Conservation (phyloP, 345 rosid genomes). For the Acer yangbiense region DNA sequence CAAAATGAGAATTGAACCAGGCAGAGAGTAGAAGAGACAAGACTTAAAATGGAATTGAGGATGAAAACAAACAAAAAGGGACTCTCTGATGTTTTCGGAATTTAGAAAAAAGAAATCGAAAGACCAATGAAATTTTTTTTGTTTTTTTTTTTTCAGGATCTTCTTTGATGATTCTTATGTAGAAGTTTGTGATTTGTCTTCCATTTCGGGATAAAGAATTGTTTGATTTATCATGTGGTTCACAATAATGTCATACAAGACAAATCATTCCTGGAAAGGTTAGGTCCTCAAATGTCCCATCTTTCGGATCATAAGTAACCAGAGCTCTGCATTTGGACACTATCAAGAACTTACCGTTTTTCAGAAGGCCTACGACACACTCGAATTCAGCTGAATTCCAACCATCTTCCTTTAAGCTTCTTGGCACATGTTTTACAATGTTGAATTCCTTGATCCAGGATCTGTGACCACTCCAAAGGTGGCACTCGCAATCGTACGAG, state of each 20-base stretch:
- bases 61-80: too few relatives aligned
- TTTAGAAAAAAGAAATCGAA: background rate
- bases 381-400: too few relatives aligned
- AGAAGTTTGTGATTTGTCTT: background rate
- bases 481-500: too few relatives aligned
- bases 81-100: background rate
- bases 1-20: too few relatives aligned
- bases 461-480: background rate
- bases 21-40: too few relatives aligned
- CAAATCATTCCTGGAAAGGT: background rate
- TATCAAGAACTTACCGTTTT: background rate
- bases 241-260: background rate
- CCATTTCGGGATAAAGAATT: background rate
- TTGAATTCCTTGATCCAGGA: too few relatives aligned
- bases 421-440: too few relatives aligned
- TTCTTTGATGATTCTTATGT: background rate
- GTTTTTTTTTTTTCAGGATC: background rate
- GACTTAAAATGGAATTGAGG: too few relatives aligned
- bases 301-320: background rate
- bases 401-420: too few relatives aligned
- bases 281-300: background rate
- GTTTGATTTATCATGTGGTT: too few relatives aligned
- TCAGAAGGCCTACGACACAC: conserved; percentile 7
- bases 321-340: background rate
- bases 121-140: background rate